Evolutionary conservation across 2,329 filamentous ascomycete genomes (phyloP), one percentile per base, ranked within the genome.

Genomic region (Botrytis squamosa): DNA sequence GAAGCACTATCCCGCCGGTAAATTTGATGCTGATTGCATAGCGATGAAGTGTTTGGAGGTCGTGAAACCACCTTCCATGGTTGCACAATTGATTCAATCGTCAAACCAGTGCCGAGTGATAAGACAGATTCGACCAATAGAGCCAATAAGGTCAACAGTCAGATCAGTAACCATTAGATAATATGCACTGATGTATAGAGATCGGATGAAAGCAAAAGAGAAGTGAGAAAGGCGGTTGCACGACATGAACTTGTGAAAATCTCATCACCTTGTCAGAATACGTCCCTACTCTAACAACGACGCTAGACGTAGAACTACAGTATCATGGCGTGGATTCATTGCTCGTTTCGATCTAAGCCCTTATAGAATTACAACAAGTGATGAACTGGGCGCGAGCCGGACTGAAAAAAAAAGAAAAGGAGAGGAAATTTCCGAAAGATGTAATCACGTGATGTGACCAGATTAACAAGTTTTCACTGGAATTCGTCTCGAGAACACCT

Each of bases 321-420:
- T n/a, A 14, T n/a, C 1, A 18, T 14, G 4, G 1, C 14, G 4
- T 18, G 1, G n/a, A 0, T 5, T n/a, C 22, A 52, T 52, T n/a
- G 3, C 0, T 0, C 0, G 3, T 4, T 52, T 0, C 6, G 10
- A 5, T 14, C 1, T 1, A 52, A 1, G 25, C 25, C 3, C 49
- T 4, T n/a, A 14, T 52, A n/a, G n/a, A 10, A 25, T 12, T 52
- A 52, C 25, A 52, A 4, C 25, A 10, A 52, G 12, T 52, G 25
- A n/a, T 5, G 0, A n/a, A 3, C 6, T 14, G 25, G 10, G 49
- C 5, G 1, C 25, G n/a, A 14, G 25, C 14, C 10, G 4, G 12
- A 52, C 9, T 52, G 4, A 14, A 25, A 20, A 3, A n/a, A n/a
- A n/a, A 55, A 55, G 25, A 16, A 52, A 3, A n/a, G 5, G 49